phyloP scores from a whole-genome alignment of 148 eudicot species.

The Limonium bicolor region DNA sequence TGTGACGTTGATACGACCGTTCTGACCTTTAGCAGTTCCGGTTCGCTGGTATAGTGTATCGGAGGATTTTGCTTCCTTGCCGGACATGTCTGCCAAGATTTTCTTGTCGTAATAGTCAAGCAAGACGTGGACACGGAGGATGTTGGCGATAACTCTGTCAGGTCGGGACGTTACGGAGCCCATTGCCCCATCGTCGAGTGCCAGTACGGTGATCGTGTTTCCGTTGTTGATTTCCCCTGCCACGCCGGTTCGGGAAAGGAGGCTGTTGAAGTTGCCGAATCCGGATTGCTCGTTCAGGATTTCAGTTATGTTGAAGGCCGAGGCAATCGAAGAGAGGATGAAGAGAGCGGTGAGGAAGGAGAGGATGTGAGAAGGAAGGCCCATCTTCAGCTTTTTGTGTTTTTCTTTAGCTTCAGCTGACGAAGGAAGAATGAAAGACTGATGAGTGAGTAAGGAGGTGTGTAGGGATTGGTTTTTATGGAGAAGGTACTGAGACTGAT shows the following conservation, averaged over 20 bases:
- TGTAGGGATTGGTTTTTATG: too few species aligned
- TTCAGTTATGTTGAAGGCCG: constrained; percentile 22
- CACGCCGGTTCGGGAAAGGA: constrained; percentile 18
- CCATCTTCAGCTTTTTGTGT: too few species aligned
- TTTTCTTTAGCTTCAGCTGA: too few species aligned
- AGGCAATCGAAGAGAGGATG: neutral
- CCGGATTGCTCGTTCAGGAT: constrained; percentile 18
- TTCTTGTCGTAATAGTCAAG: constrained; percentile 24
- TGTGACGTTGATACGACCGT: constrained; percentile 21
- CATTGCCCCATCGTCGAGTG: constrained; percentile 11
- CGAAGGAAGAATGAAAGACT: too few species aligned
- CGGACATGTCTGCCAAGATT: constrained; percentile 10
- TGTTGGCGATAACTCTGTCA: neutral
- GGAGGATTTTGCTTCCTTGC: constrained; percentile 4
- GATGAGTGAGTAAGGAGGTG: too few species aligned
- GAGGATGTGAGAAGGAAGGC: too few species aligned
- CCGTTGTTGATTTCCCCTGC: constrained; percentile 15
- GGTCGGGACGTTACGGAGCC: constrained; percentile 7
- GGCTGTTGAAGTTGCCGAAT: constrained; percentile 19
- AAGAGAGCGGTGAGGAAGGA: constrained; percentile 5
- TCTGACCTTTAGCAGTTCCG: constrained; percentile 13
- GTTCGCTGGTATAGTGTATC: constrained; percentile 25
- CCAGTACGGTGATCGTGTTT: constrained; percentile 27
- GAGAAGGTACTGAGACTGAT: too few species aligned
- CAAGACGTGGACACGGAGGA: constrained; percentile 22